Base-by-base conservation (phyloP, 2,329 filamentous ascomycete genomes). In the Phyllosticta citrichinensis region DNA sequence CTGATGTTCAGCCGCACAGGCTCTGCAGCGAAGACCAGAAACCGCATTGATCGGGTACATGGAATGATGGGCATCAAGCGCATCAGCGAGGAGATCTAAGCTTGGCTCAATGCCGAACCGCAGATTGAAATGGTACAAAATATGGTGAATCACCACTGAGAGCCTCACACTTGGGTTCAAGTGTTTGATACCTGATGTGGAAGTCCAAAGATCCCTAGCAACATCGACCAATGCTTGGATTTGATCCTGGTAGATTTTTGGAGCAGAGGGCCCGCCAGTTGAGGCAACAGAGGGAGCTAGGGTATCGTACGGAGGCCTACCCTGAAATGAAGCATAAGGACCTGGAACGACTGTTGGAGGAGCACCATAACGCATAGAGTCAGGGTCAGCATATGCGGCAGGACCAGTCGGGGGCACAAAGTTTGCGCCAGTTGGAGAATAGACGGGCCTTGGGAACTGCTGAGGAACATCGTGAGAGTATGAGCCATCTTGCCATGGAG, bases 181-280 rank as follows among this genome's bases (percentile, higher is more conserved):
- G 57, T 85, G 81, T 65, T 83, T 83, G 64, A 89, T 76, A 2
- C 79, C 78, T 8, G 79, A 79, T 2, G 86, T 80, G 22, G 77
- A 74, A 63, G 81, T 81, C 87, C 87, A 92, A 40, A 87, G 72
- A 24, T 84, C 81, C 62, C 82, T 79, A 4, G 83, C 81, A 67
- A 80, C 79, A 72, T 73, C 58, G 75, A 76, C 71, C 24, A 74
- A 64, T 55, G 69, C 70, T 71, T 72, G 73, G 68, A 65, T 75
- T 75, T 69, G 75, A 67, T 74, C 70, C 63, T 74, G 70, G 61
- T 68, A 73, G 19, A 69, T 65, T 59, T 65, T 70, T 59, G 69
- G 54, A 40, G 60, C 51, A n/a, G 40, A 35, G 1, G 55, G 27
- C 17, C 59, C 60, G 27, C 47, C 56, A 14, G 59, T 40, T 47